Percentiles rank a stretch among this genome's conserved stretches.
These are phyloP conservation scores for Suhomyces pyralidae DNA, from an alignment of 805 yeast genomes.

Conservation along the genomic window DNA sequence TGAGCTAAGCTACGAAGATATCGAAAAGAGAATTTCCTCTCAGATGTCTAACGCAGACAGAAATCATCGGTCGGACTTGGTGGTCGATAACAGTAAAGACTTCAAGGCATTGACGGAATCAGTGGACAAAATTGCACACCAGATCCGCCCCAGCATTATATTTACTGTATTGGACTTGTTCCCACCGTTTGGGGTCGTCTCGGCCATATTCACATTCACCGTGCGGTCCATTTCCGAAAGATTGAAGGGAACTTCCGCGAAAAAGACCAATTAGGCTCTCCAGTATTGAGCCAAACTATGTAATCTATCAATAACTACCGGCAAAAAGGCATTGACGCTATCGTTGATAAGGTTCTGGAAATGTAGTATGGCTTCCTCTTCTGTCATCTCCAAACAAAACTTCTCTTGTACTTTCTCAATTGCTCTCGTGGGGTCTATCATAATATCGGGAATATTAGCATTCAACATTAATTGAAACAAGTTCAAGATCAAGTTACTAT, in stretches of 20 bases:
- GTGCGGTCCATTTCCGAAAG: slow-evolving; percentile 6
- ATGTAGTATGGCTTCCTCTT: slow-evolving; percentile 92
- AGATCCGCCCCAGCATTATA: slow-evolving; percentile 31
- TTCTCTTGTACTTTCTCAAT: slow-evolving; percentile 91
- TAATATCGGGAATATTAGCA: slow-evolving; percentile 88
- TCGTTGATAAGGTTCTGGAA: slow-evolving; percentile 93
- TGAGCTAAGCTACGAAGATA: slow-evolving; percentile 62
- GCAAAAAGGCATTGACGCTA: slow-evolving; percentile 88
- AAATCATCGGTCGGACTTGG: slow-evolving; percentile 56
- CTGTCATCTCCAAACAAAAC: slow-evolving; percentile 88
- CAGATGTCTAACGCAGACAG: slow-evolving; percentile 71
- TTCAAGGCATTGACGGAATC: slow-evolving; percentile 20
- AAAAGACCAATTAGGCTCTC: slow-evolving; percentile 58
- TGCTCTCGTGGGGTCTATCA: slow-evolving; percentile 79
- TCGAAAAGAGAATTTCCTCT: slow-evolving; percentile 63
- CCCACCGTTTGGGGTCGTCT: slow-evolving; percentile 14
- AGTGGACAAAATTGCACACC: slow-evolving; percentile 21
- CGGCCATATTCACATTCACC: slow-evolving; percentile 9
- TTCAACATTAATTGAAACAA: slow-evolving; percentile 91
- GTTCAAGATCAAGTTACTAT: slow-evolving; percentile 84
- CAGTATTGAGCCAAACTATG: slow-evolving; percentile 97
- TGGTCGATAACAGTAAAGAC: slow-evolving; percentile 57
- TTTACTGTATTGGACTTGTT: slow-evolving; percentile 10
- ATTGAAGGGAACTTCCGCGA: background rate
- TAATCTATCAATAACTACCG: slow-evolving; percentile 90